Percentiles rank a stretch among this genome's conserved stretches.
These are phyloP conservation scores for Elsinoe necatrix DNA, from an alignment of 2,329 filamentous ascomycete species.

Conservation along the genomic window DNA sequence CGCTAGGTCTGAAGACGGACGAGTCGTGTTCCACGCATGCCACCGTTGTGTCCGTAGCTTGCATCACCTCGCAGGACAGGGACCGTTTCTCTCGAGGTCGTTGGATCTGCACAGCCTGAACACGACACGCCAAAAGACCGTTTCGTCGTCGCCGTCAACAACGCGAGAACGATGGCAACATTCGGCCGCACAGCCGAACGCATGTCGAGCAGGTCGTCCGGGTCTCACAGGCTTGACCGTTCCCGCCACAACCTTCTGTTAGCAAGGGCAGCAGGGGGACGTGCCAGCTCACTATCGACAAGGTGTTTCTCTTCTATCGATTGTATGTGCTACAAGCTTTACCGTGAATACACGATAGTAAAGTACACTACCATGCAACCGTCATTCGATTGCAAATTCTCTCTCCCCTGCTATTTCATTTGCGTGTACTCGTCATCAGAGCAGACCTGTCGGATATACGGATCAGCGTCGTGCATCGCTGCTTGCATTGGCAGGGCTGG, in stretches of 20 bases:
- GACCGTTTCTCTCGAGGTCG: neutral
- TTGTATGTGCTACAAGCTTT: constrained; percentile 7
- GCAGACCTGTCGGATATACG: neutral
- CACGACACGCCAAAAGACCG: neutral
- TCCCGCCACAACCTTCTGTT: constrained; percentile 3
- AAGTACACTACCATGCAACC: neutral
- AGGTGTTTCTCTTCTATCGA: constrained; percentile 13
- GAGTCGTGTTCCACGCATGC: constrained; percentile 8
- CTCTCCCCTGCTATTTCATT: neutral
- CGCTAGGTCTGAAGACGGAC: neutral
- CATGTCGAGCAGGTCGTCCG: neutral
- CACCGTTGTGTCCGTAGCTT: neutral
- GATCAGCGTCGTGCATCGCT: neutral
- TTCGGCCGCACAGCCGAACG: constrained; percentile 6
- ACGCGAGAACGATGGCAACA: constrained; percentile 10
- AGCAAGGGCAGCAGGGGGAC: neutral
- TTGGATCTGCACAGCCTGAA: constrained; percentile 12
- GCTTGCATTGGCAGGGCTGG: neutral
- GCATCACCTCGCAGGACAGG: neutral
- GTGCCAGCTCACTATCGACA: constrained; percentile 9
- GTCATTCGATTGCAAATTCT: neutral
- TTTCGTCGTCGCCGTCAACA: constrained; percentile 12
- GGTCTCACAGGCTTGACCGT: constrained; percentile 2
- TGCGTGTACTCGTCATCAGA: constrained; percentile 1
- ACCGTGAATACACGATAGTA: constrained; percentile 1